Conservation (phyloP, 768 basidiomycete genomes). For the Lactarius trivialis region DNA sequence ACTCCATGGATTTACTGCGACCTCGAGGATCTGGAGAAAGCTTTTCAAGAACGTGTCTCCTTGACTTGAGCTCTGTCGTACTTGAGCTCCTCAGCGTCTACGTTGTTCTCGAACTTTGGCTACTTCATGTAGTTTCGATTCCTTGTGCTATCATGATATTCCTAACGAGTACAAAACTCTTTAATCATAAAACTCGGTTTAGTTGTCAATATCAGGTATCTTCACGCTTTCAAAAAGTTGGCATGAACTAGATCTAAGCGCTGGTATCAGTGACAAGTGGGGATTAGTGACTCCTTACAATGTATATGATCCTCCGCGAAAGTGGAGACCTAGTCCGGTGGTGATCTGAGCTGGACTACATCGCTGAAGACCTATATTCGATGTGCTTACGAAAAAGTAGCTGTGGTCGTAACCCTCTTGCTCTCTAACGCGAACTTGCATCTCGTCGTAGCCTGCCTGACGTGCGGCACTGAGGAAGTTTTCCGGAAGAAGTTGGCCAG, state of each 20-base stretch:
- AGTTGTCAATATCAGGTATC: not conserved
- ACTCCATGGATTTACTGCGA: conserved; percentile 65
- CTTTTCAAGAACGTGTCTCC: conserved; percentile 52
- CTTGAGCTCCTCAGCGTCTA: not conserved
- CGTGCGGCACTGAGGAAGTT: conserved; percentile 78
- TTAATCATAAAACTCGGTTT: not conserved
- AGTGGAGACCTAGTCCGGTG: conserved; percentile 63
- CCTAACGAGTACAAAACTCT: conserved; percentile 6
- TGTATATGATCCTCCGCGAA: conserved; percentile 86
- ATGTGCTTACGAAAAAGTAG: conserved; percentile 69
- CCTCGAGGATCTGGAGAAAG: conserved; percentile 48
- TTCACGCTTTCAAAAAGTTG: conserved; percentile 74
- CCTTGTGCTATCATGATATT: conserved; percentile 13
- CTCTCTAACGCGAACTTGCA: conserved; percentile 68
- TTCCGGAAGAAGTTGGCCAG: conserved; percentile 86
- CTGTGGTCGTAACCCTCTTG: conserved; percentile 86
- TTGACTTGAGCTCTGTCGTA: conserved; percentile 5
- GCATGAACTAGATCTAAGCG: conserved; percentile 63
- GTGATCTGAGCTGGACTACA: not conserved
- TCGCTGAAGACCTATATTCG: not conserved
- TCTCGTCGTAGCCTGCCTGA: conserved; percentile 62
- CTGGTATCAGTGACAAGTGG: conserved; percentile 22
- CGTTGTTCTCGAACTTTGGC: not conserved
- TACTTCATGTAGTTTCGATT: conserved; percentile 7
- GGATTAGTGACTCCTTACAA: conserved; percentile 40